Percentiles rank a stretch among this genome's conserved stretches.
phyloP scores from a whole-genome alignment of 495 filamentous ascomycete species.

The Neurospora sp. region DNA sequence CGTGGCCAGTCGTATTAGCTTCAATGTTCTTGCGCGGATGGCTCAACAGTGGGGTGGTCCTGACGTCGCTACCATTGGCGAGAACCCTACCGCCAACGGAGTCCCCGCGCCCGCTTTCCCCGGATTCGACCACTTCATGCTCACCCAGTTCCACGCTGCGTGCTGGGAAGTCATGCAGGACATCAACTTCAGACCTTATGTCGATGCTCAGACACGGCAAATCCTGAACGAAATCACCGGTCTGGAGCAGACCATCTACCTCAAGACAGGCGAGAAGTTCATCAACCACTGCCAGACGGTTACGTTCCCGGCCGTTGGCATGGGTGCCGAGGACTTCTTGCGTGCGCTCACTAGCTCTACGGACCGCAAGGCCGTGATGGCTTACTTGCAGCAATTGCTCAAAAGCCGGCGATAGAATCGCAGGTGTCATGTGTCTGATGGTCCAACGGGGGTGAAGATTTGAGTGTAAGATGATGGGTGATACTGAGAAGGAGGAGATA shows the following conservation, averaged over 20 bases:
- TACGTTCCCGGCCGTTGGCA: conserved; percentile 38
- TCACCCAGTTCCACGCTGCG: conserved; percentile 74
- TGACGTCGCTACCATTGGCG: conserved; percentile 49
- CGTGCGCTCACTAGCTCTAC: conserved; percentile 37
- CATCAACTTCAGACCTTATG: conserved; percentile 58
- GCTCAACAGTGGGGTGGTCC: conserved; percentile 74
- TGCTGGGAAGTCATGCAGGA: conserved; percentile 78
- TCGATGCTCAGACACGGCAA: conserved; percentile 75
- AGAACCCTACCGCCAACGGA: conserved; percentile 31
- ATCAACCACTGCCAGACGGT: conserved; percentile 36
- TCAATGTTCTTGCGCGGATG: conserved; percentile 72
- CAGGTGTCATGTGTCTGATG: background rate
- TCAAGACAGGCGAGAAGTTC: conserved; percentile 62
- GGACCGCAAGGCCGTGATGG: conserved; percentile 39
- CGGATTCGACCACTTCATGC: conserved; percentile 88
- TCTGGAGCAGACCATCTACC: conserved; percentile 77
- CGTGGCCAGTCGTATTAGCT: conserved; percentile 68
- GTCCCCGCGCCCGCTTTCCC: conserved; percentile 48
- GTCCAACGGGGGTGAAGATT: background rate
- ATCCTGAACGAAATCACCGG: conserved; percentile 75
- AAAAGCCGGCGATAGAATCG: conserved; percentile 23
- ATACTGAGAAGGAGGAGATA: background rate
- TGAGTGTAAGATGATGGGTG: background rate
- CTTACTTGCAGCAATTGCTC: conserved; percentile 35
- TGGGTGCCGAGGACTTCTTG: conserved; percentile 39